A percentile compares a stretch with the other conserved stretches of the same genome.
Conservation (phyloP, 164 flowering plant species). For the Chimonanthus salicifolius region DNA sequence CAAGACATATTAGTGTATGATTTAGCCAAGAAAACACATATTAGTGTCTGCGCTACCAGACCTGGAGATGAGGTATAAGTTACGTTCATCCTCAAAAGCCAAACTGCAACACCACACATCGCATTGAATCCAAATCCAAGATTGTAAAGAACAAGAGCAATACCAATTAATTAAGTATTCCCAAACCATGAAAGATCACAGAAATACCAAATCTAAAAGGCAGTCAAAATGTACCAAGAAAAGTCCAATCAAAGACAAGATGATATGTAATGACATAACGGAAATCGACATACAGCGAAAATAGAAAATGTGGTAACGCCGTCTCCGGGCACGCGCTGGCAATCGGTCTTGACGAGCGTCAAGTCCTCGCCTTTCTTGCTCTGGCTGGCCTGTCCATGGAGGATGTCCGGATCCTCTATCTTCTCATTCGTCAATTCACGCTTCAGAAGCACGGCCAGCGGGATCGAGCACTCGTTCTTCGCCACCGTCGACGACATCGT, state of each 20-base stretch:
- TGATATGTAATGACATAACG: not conserved
- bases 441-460: conserved; percentile 74
- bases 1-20: too few relatives aligned
- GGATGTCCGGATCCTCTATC: conserved; percentile 72
- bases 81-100: too few relatives aligned
- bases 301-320: conserved; percentile 77
- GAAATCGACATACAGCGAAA: conserved; percentile 53
- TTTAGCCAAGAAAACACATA: too few relatives aligned
- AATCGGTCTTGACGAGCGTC: conserved; percentile 70
- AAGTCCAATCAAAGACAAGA: not conserved
- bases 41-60: too few relatives aligned
- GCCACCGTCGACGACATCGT: conserved; percentile 36
- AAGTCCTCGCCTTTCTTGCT: conserved; percentile 98
- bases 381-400: conserved; percentile 79
- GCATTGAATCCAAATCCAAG: too few relatives aligned
- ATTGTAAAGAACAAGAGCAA: too few relatives aligned
- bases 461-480: conserved; percentile 70
- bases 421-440: conserved; percentile 81
- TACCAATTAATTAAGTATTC: not conserved
- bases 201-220: not conserved
- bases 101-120: too few relatives aligned
- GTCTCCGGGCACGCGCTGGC: conserved; percentile 72
- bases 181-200: not conserved
- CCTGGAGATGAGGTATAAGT: too few relatives aligned
- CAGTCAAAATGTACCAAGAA: not conserved